Evolutionary conservation across 2,329 filamentous ascomycete species (phyloP).

Genomic region (Fusarium lyarnte): DNA sequence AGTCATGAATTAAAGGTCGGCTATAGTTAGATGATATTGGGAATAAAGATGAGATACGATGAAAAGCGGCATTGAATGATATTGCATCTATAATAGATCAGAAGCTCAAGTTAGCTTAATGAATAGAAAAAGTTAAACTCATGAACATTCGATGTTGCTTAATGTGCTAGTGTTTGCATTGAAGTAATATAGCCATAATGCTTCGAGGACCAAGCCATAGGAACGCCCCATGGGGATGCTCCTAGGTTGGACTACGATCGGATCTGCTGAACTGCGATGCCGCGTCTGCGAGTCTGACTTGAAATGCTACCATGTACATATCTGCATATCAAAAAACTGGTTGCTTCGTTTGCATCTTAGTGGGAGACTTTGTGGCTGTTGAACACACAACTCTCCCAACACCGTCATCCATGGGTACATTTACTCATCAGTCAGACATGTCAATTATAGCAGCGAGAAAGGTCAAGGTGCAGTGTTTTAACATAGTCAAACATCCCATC

Average conservation of each 20-base stretch:
- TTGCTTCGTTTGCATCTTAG: neutral
- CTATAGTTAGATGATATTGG: constrained; percentile 1
- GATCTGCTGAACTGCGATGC: neutral
- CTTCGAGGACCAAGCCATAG: neutral
- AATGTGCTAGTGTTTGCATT: neutral
- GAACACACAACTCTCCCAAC: neutral
- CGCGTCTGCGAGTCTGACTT: neutral
- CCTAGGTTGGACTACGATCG: neutral
- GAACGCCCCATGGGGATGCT: neutral
- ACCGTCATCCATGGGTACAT: too few species aligned
- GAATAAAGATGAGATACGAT: constrained; percentile 2
- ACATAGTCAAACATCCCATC: neutral
- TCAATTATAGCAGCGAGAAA: neutral
- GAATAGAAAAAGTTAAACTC: neutral
- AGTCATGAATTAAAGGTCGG: constrained; percentile 50
- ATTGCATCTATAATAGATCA: constrained; percentile 19
- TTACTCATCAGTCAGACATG: neutral
- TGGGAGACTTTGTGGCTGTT: neutral
- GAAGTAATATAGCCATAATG: neutral
- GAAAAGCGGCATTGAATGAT: constrained; percentile 9
- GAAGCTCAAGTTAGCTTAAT: neutral
- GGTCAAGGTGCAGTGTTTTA: neutral
- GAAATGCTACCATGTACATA: neutral
- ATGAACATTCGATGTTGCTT: neutral
- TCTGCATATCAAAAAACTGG: neutral